Conservation (phyloP, 768 basidiomycete genomes). For the Calocybe indica region DNA sequence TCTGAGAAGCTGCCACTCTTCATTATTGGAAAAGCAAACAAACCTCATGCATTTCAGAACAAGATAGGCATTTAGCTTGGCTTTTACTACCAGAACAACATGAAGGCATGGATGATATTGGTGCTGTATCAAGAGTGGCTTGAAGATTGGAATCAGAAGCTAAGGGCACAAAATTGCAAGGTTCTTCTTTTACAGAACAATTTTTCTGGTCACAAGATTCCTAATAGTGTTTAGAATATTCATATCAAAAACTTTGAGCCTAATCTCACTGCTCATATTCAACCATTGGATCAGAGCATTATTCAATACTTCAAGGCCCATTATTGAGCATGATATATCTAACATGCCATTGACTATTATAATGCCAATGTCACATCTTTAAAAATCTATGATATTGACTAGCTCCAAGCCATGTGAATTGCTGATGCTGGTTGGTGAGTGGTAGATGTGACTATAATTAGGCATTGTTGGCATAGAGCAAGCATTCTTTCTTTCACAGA, state of each 20-base stretch:
- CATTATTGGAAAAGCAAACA: constrained; percentile 24
- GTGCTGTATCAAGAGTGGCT: constrained; percentile 28
- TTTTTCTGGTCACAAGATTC: constrained; percentile 9
- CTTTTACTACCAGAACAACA: constrained; percentile 28
- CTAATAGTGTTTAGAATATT: constrained; percentile 6
- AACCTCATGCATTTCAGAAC: constrained; percentile 22
- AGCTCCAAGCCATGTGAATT: no score
- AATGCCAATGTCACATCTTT: constrained; percentile 9
- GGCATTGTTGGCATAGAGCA: no score
- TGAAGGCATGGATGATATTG: constrained; percentile 31
- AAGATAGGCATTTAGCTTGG: constrained; percentile 22
- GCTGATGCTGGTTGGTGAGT: no score
- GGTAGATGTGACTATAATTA: no score
- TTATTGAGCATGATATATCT: background rate
- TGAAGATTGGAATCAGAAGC: constrained; percentile 20
- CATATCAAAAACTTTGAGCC: constrained; percentile 14
- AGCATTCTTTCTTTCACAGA: no score
- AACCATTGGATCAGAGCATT: constrained; percentile 17
- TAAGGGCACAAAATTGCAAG: constrained; percentile 7
- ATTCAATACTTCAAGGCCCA: no score
- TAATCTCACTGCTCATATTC: constrained; percentile 24
- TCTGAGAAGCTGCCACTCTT: constrained; percentile 20
- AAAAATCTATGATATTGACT: constrained; percentile 10
- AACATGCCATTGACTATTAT: constrained; percentile 20
- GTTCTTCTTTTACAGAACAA: constrained; percentile 15